phyloP scores from a whole-genome alignment of 2,329 filamentous ascomycete genomes.

The Botrytis tulipae region DNA sequence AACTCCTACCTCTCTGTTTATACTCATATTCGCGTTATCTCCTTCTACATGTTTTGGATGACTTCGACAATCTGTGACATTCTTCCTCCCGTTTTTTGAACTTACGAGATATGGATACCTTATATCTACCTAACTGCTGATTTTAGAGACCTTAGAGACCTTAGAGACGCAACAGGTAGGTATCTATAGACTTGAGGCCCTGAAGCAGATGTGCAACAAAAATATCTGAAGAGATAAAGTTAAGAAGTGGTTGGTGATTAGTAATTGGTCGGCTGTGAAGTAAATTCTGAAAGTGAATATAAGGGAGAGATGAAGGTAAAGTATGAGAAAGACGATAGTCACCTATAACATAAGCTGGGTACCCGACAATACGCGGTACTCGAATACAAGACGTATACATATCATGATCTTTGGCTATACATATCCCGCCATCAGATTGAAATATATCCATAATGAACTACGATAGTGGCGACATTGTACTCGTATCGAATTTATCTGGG shows the following conservation, averaged over 20 bases:
- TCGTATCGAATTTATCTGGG: background rate
- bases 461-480: rapidly evolving
- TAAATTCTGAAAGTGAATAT: background rate
- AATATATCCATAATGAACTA: background rate
- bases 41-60: background rate
- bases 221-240: background rate
- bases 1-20: background rate
- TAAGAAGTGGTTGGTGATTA: background rate
- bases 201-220: background rate
- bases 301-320: background rate
- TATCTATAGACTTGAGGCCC: background rate
- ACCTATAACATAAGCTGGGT: background rate
- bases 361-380: background rate
- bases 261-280: background rate
- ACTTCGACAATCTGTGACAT: background rate
- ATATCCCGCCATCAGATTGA: background rate
- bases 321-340: background rate
- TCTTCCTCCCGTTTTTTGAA: background rate
- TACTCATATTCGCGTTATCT: background rate
- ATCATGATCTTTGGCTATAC: background rate
- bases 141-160: background rate
- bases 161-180: background rate
- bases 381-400: background rate
- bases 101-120: background rate
- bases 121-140: background rate